Evolutionary conservation across 2,329 filamentous ascomycete genomes (phyloP), one percentile per base, ranked within the genome.

Genomic region (Colletotrichum spaethianum): DNA sequence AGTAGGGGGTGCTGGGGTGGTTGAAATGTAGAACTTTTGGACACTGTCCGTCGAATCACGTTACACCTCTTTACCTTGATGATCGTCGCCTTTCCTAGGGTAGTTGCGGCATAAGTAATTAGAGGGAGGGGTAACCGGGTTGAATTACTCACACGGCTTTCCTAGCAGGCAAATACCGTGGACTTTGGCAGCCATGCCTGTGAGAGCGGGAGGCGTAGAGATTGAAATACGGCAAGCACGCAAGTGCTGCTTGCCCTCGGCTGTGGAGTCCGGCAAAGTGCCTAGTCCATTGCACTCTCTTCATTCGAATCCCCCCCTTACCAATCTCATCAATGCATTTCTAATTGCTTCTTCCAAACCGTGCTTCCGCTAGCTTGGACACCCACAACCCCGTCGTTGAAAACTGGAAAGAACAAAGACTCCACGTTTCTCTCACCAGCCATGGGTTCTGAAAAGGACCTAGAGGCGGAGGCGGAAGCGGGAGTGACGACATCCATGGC

Each of bases 361-460:
- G 26, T n/a, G 5, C 26, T 9, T 52, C 26, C 14, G 48, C 18
- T 2, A 23, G 16, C 18, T 44, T 46, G 14, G 7, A 9, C 18
- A 46, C 4, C 23, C 8, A 23, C 14, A 23, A 16, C 33, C 5
- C 33, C 33, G 8, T n/a, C 5, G 31, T n/a, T 55, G 14, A 3
- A 7, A 28, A 48, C 28, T 11, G n/a, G 31, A 20, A 46, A 9
- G 38, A 33, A 33, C 7, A 31, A 44, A 55, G 16, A 2, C 44
- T 36, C 53, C 44, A 28, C 55, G 18, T 11, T 16, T 38, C 16
- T 31, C 16, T 8, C 28, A 11, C 31, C 63, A 48, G 11, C 16
- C 16, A 72, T 72, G 70, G 48, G n/a, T 23, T 48, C 55, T 20
- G 63, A 71, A 40, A 66, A 73, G 60, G 60, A 71, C 28, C 23